Evolutionary conservation across 371 early-diverging fungal genomes (phyloP).

Genomic region (Dentiscutata heterogama): DNA sequence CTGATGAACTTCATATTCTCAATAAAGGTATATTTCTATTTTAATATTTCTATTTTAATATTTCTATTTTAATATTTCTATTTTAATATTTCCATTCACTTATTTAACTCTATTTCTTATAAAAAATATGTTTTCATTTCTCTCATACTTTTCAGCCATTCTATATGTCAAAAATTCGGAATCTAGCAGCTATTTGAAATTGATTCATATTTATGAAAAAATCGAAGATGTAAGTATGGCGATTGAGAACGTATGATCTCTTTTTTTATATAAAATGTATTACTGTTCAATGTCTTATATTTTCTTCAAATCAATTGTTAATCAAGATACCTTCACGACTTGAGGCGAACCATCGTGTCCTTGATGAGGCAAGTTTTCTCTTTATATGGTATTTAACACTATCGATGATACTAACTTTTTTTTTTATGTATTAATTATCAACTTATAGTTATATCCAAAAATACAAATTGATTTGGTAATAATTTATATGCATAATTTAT

Average conservation of each 20-base stretch:
- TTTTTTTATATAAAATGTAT: too few relatives aligned
- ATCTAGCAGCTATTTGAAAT: constrained; percentile 58
- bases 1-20: constrained; percentile 66
- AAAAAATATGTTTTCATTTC: background rate
- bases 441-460: constrained; percentile 61
- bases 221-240: constrained; percentile 34
- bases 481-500: background rate
- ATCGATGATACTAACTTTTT: background rate
- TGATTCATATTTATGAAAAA: constrained; percentile 59
- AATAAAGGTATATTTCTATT: constrained; percentile 60
- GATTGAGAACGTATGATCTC: too few relatives aligned
- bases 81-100: background rate
- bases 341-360: constrained; percentile 58
- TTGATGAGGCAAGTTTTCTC: constrained; percentile 48
- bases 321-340: constrained; percentile 56
- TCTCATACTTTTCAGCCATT: background rate
- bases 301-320: background rate
- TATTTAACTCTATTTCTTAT: background rate
- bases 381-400: background rate
- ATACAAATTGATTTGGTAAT: constrained; percentile 62
- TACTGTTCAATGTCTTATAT: background rate
- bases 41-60: constrained; percentile 49
- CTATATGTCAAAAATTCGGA: constrained; percentile 64
- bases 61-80: constrained; percentile 35
- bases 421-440: background rate